A percentile compares a stretch with the other conserved stretches of the same genome.
Evolutionary conservation across 345 rosid genomes (phyloP).

Genomic region (Rhizophora mangle): DNA sequence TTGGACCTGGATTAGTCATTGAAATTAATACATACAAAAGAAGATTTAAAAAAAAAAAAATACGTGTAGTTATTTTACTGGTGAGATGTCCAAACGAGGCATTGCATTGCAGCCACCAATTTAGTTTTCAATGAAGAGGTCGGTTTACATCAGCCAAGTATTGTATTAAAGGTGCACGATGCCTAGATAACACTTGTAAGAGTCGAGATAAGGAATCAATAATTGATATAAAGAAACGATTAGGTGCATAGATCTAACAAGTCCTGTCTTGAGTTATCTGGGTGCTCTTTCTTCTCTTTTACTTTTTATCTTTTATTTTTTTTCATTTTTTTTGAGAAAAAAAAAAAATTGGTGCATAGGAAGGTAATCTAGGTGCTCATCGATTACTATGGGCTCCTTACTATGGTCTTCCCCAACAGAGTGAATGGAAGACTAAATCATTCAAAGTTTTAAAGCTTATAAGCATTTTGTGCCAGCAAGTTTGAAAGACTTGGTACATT

Average conservation of each 20-base stretch:
- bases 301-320: too few relatives aligned
- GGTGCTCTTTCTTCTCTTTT: too few relatives aligned
- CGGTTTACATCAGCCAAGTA: neutral
- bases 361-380: too few relatives aligned
- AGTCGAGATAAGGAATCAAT: constrained; percentile 5
- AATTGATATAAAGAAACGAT: neutral
- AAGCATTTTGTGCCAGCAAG: too few relatives aligned
- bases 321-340: too few relatives aligned
- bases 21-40: neutral
- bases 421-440: too few relatives aligned
- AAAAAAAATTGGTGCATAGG: too few relatives aligned
- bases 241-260: neutral
- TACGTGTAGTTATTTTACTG: neutral
- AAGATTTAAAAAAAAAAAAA: neutral
- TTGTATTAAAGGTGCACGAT: neutral
- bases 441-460: too few relatives aligned
- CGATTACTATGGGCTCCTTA: too few relatives aligned
- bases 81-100: constrained; percentile 20
- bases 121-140: neutral
- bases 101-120: neutral
- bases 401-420: too few relatives aligned
- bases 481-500: too few relatives aligned
- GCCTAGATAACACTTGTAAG: neutral
- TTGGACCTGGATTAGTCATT: neutral
- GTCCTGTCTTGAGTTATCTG: neutral